Percentiles rank a stretch among this genome's conserved stretches.
phyloP scores from a whole-genome alignment of 768 basidiomycete species.

The Trametes gibbosa region DNA sequence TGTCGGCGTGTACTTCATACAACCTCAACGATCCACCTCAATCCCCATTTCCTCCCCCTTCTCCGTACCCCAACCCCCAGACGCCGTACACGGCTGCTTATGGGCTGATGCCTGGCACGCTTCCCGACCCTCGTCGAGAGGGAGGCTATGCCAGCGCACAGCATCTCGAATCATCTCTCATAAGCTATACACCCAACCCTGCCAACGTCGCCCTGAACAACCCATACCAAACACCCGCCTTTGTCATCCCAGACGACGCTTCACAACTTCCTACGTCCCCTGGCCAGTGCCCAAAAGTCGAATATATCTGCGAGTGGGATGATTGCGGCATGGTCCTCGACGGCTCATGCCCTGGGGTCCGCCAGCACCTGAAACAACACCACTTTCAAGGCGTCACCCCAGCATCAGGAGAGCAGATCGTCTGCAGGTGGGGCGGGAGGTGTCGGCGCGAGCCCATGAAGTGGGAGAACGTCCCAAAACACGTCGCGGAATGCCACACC shows the following conservation, averaged over 20 bases:
- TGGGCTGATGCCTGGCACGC: no score
- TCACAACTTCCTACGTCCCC: neutral
- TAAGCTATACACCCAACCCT: no score
- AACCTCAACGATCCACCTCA: no score
- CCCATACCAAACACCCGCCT: no score
- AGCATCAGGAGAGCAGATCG: neutral
- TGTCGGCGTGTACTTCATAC: no score
- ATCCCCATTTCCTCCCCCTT: no score
- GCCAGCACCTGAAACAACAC: conserved; percentile 11
- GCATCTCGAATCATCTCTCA: no score
- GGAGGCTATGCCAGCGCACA: no score
- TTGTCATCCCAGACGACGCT: neutral
- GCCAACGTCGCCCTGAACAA: no score
- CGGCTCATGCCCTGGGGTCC: conserved; percentile 3
- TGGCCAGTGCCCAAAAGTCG: neutral
- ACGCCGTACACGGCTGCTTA: no score
- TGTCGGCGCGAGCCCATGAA: conserved; percentile 17
- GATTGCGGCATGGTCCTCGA: conserved; percentile 5
- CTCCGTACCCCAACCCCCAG: no score
- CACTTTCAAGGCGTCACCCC: conserved; percentile 1
- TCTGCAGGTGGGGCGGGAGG: conserved; percentile 11
- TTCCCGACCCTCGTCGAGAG: no score
- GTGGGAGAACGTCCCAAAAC: conserved; percentile 20
- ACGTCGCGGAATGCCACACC: conserved; percentile 20
- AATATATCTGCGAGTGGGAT: neutral